Evolutionary conservation across 176 grass and related monocot genomes (phyloP).

Genomic region (Oryza coarctata): DNA sequence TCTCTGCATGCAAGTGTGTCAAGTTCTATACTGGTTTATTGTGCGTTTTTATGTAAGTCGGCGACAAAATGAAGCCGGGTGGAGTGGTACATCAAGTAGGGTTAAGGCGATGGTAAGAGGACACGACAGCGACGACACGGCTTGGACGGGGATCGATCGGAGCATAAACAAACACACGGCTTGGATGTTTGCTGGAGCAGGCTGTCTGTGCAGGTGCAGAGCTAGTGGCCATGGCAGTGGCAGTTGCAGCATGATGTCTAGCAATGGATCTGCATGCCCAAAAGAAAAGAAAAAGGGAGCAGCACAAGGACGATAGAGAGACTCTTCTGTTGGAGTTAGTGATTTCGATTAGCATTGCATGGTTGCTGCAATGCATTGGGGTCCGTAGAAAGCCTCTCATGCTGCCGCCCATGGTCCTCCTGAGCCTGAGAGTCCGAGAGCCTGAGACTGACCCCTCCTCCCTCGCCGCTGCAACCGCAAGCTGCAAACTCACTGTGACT

Average conservation of each 20-base stretch:
- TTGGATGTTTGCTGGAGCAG: neutral
- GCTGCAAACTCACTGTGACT: neutral
- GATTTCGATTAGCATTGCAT: neutral
- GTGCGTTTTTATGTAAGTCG: neutral
- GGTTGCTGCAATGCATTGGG: neutral
- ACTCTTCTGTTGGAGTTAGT: neutral
- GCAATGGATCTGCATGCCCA: neutral
- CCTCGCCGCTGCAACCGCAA: too few species aligned
- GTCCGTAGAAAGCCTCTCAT: conserved; percentile 3
- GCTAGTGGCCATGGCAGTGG: conserved; percentile 15
- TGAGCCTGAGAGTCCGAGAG: too few species aligned
- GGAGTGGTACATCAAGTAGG: neutral
- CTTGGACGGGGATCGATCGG: neutral
- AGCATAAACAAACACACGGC: neutral
- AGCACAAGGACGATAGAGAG: neutral
- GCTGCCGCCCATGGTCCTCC: neutral
- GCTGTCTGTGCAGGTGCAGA: too few species aligned
- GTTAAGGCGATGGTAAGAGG: neutral
- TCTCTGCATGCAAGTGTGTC: neutral
- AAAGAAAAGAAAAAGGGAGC: neutral
- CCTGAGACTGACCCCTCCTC: too few species aligned
- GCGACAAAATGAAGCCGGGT: neutral
- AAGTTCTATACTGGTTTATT: neutral
- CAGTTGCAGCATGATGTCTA: conserved; percentile 31
- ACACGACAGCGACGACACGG: neutral